These are phyloP conservation scores for Verticillium dahliae DNA, from an alignment of 2,329 filamentous ascomycete species.

Conservation along the genomic window DNA sequence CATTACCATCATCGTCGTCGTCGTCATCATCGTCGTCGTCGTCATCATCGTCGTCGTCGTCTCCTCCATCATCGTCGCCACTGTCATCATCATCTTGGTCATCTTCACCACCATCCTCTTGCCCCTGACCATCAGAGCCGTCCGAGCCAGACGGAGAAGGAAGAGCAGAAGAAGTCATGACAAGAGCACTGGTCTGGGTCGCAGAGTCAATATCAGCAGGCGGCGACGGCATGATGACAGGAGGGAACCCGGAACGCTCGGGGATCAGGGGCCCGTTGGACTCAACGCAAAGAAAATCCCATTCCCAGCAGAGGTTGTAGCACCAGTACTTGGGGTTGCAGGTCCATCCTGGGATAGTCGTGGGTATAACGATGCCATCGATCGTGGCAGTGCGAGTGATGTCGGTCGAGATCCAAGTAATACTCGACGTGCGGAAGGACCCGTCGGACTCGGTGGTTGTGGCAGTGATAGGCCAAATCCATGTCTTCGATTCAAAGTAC, in stretches of 20 bases:
- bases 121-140: not conserved
- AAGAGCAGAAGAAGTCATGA: not conserved
- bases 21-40: not conserved
- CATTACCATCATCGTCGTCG: not conserved
- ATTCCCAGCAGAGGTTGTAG: not conserved
- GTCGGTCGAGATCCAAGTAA: constrained; percentile 9
- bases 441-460: constrained; percentile 2
- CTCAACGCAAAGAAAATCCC: not conserved
- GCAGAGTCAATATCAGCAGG: not conserved
- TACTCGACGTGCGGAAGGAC: constrained; percentile 3
- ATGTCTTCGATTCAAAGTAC: not conserved
- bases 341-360: not conserved
- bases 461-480: constrained; percentile 1
- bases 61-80: not conserved
- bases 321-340: not conserved
- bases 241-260: not conserved
- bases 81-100: not conserved
- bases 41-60: not conserved
- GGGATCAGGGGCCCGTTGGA: not conserved
- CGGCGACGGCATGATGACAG: not conserved
- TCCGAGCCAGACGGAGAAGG: too few relatives aligned
- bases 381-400: not conserved
- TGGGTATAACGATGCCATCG: not conserved
- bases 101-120: not conserved
- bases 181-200: not conserved